Base-by-base conservation (phyloP, 148 eudicot species). In the Amaranthus hypochondriacus region DNA sequence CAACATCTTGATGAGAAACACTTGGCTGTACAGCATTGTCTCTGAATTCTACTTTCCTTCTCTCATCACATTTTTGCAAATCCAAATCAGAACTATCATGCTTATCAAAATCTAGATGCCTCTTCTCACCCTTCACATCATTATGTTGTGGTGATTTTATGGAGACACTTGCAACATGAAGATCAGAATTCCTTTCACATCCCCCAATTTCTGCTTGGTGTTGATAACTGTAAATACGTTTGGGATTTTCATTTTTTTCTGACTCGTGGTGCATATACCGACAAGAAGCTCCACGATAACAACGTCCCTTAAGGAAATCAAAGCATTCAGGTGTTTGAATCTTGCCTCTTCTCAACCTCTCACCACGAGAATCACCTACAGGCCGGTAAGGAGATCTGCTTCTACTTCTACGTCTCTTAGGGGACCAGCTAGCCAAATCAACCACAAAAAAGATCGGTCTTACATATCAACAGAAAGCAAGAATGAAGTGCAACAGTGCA, bases 281-380 rank as follows among this genome's bases (percentile, higher is more conserved):
- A 75, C 98, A 95, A 39, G 88, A 83, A 28, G 90, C 86, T 73
- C 98, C 98, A 76, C 97, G 93, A 69, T 79, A 82, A 69, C 98
- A 95, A 79, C 81, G 81, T 54, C 98, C 97, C 61, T 86, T 85
- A 53, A 80, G 84, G 78, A 82, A 89, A 79, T 92, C 89, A 77
- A 88, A 81, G 84, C 97, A 95, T 62, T 84, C 69, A 14, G 62
- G 84, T 72, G 74, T 68, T 67, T 81, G 81, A 75, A 70, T 72
- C 63, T 78, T 89, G 65, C 85, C 86, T 65, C 89, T 75, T 84
- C 86, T 86, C 64, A 51, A 55, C 66, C 73, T 87, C 52, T 89
- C 87, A 65, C 77, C 77, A 66, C 76, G 75, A 78, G 70, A 76
- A 69, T 86, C 90, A 80, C 67, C 78, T 47, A 85, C 80, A 54